Evolutionary conservation across 495 filamentous ascomycete genomes (phyloP), one percentile per base, ranked within the genome.

Genomic region (Bryoglossum gracile): DNA sequence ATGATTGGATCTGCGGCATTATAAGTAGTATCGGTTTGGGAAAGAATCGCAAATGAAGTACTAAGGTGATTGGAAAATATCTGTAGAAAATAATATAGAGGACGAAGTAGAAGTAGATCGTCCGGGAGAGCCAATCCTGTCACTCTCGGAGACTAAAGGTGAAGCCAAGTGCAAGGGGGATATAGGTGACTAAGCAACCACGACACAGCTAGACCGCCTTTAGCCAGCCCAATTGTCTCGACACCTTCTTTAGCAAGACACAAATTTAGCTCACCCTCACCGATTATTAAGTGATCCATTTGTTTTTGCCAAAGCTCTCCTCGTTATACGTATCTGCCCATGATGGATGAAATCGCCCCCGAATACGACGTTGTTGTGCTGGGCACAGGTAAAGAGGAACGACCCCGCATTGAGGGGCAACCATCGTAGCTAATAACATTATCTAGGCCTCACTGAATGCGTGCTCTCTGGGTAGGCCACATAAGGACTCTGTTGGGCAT

Each of bases 281-380:
- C 57, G 57, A 54, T 54, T 19, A 45, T 58, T 52, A 22, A 36
- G 30, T 41, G 30, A 43, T 23, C 19, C 33, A 17, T 14, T 24
- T 48, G 53, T 40, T 14, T 42, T 30, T 30, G 32, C 32, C 18
- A 11, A 10, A 48, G 22, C 34, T 39, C 39, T 44, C 50, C 38
- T 39, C 32, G 43, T 14, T 22, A 21, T 45, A 47, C 34, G 25
- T 28, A 37, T 30, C 24, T 43, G 25, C 28, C 17, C 50, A 26
- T 37, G 67, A 95, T 95, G 88, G 92, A 95, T 66, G 92, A 98
- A 68, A 94, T 98, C 59, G 87, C 89, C 47, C 81, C 83, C 47
- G 89, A 95, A 68, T 98, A 98, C 75, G 92, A 98, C 78, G 84
- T 95, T 66, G 86, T 98, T 59, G 94, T 98, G 62, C 83, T 98